A percentile compares a stretch with the other conserved stretches of the same genome.
These are phyloP conservation scores for Debaryomycetaceae sp. DNA, from an alignment of 1,139 yeast genomes.

Conservation along the genomic window DNA sequence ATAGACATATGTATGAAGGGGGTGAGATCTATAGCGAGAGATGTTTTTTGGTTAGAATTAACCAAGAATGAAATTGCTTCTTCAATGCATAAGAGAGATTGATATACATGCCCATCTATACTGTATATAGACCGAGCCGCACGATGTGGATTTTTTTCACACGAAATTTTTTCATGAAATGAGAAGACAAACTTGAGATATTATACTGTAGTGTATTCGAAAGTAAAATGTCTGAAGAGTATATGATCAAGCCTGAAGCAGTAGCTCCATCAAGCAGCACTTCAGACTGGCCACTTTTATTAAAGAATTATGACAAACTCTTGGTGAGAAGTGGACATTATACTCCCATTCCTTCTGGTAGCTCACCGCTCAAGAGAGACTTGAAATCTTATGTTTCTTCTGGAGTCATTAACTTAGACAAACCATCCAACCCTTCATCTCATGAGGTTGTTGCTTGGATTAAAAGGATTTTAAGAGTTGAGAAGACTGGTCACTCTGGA, in stretches of 20 bases:
- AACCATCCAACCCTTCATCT: slow-evolving; percentile 96
- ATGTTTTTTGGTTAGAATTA: slow-evolving; percentile 58
- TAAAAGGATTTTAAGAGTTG: slow-evolving; percentile 89
- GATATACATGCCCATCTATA: not conserved
- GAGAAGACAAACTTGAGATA: not conserved
- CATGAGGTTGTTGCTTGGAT: slow-evolving; percentile 99
- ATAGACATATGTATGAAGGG: slow-evolving; percentile 55
- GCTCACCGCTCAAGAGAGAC: slow-evolving; percentile 93
- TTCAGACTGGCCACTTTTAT: slow-evolving; percentile 90
- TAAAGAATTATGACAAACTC: slow-evolving; percentile 91
- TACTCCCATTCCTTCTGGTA: slow-evolving; percentile 94
- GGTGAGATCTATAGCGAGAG: slow-evolving; percentile 67
- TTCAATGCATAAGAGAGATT: not conserved
- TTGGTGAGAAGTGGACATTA: slow-evolving; percentile 94
- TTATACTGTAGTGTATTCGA: not conserved
- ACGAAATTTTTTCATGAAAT: not conserved
- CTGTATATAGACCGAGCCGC: slow-evolving; percentile 14
- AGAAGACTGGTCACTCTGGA: slow-evolving; percentile 98
- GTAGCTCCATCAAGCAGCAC: slow-evolving; percentile 80
- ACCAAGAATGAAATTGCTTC: slow-evolving; percentile 31
- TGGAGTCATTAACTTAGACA: slow-evolving; percentile 95
- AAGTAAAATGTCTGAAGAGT: slow-evolving; percentile 55
- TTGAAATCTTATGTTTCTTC: slow-evolving; percentile 84
- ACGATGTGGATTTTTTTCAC: slow-evolving; percentile 13
- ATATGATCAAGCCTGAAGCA: slow-evolving; percentile 86